Evolutionary conservation across 176 grass and related monocot species (phyloP), one percentile per base, ranked within the genome.

Genomic region (Cocos nucifera): DNA sequence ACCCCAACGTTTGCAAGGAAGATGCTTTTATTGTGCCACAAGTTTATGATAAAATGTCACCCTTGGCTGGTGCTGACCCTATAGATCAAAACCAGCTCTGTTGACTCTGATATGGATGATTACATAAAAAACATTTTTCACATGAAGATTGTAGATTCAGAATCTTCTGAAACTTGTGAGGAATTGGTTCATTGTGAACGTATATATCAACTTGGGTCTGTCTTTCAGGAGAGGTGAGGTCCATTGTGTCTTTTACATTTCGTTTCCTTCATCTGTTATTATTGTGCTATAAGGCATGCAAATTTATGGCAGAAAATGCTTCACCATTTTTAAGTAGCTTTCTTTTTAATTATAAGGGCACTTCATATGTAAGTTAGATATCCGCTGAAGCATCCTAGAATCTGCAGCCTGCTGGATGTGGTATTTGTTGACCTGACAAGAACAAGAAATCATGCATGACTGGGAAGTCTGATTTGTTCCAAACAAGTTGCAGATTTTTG

Each of bases 121-220:
- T 59, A 65, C 49, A 26, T 77, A 51, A 62, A 73, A 59, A 75
- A 22, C 54, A 83, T 88, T 73, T 97, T 92, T 62, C 79, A 82
- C 51, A 23, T 28, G 49, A 81, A 88, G 66, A 60, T 88, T 27
- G 83, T 72, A 23, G 72, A 73, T 20, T n/a, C 57, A 20, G 51
- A 69, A 64, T 57, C 61, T 21, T 79, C 66, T 52, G 92, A 97
- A 84, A 88, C 74, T 57, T 80, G 73, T 83, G 80, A 88, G 65
- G 65, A 85, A 57, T 61, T 77, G 61, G 74, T 79, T 67, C 54
- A 51, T 76, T 97, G 87, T 88, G 84, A 74, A 65, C 80, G 83
- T 75, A 63, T 91, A 59, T 73, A 85, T 83, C 81, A 83, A 69
- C 57, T 81, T 80, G 70, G 62, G 59, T 57, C 61, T 1, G 15